Conservation (phyloP, 192 early-diverging fungal species). For the Powellomyces hirtus region DNA sequence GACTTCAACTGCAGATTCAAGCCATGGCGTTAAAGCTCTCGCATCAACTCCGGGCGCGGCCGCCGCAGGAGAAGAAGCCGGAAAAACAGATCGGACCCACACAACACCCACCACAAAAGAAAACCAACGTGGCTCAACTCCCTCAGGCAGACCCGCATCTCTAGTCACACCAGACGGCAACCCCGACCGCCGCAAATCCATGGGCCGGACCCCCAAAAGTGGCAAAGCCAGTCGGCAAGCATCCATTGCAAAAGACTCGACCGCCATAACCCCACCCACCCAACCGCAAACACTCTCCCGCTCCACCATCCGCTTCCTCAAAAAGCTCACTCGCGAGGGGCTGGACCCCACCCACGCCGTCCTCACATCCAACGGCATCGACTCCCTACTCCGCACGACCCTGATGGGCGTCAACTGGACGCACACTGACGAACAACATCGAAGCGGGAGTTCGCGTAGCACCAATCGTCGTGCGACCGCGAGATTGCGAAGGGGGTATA, state of each 20-base stretch:
- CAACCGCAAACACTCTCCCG: constrained; percentile 24
- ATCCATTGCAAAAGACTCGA: not conserved
- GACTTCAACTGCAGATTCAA: not conserved
- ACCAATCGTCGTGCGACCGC: not conserved
- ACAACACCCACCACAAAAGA: too few relatives aligned
- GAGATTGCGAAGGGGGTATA: not conserved
- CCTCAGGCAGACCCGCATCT: too few relatives aligned
- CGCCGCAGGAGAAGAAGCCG: not conserved
- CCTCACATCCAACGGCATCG: constrained; percentile 14
- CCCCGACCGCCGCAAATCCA: too few relatives aligned
- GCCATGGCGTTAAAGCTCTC: not conserved
- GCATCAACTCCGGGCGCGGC: not conserved
- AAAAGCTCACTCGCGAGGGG: constrained; percentile 35
- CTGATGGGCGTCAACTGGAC: constrained; percentile 29
- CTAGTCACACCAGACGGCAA: too few relatives aligned
- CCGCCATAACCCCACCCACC: not conserved
- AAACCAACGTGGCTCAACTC: too few relatives aligned
- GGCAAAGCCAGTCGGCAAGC: constrained; percentile 4
- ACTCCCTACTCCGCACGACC: constrained; percentile 18
- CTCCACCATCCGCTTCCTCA: constrained; percentile 36
- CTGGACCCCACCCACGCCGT: not conserved
- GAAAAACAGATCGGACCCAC: too few relatives aligned
- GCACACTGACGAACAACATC: not conserved
- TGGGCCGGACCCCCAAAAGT: too few relatives aligned
- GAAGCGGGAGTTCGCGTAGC: not conserved